Base-by-base conservation (phyloP, 2,329 filamentous ascomycete species). In the Didymella exigua region DNA sequence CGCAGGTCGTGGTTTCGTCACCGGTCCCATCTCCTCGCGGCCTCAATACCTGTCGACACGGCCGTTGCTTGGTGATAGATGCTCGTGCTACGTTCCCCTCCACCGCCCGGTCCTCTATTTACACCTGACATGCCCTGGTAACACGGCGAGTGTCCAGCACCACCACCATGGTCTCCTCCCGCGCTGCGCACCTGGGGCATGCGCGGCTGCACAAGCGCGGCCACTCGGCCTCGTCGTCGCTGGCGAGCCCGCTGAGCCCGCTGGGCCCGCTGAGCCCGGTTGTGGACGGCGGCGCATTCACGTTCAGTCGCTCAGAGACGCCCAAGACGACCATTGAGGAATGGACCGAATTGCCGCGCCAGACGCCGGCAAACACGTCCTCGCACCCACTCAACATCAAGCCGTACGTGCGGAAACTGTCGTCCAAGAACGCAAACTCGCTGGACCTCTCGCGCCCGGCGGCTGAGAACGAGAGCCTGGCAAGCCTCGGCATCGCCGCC, bases 371-470 rank as follows among this genome's bases (percentile, higher is more conserved):
- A 44, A 58, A 63, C 21, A 56, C 64, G n/a, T 40, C 61, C 14
- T 56, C 63, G 23, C 61, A 69, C 53, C 61, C 66, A 47, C 64
- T 67, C 63, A 82, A 82, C 67, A 79, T 83, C 69, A 85, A 84
- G 67, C 82, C 83, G 2, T 80, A 84, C 55, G 72, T 84, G 47
- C 79, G 81, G 46, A 84, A 83, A 67, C 74, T 81, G 58, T 80
- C 81, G 18, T 75, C 76, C 40, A 77, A 80, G 55, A 81, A 81
- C 61, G 75, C 77, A 48, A 74, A 75, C 40, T 78, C 79, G 18
- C 77, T 85, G 49, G 83, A 86, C 64, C 73, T 85, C 21, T 83
- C 82, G 27, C 79, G 82, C 27, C 80, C 83, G 3, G 78, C 79
- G 5, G 77, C 79, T 13, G 83, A 86, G 60, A 82, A 84, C 57